Evolutionary conservation across 2,329 filamentous ascomycete genomes (phyloP), one percentile per base, ranked within the genome.

Genomic region (Penicillium aurantiogriseum): DNA sequence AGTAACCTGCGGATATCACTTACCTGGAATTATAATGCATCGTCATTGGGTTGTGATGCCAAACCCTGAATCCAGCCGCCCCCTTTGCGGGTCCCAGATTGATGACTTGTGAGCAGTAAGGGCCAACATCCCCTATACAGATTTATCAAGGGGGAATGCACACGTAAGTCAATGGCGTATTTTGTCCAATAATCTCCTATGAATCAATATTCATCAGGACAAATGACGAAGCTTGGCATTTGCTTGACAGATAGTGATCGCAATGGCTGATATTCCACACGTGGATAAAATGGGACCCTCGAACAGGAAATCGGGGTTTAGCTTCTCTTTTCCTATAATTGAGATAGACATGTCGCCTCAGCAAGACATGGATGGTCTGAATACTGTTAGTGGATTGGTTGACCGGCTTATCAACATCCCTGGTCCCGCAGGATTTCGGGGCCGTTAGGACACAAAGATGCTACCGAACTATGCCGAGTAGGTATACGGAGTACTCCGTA

Each of bases 151-250:
- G 51, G 48, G 45, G 45, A 29, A 21, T 33, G 51, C 43, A 52
- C 51, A 60, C 60, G 54, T 60, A 62, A 52, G 25, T 35, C 25
- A 38, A 46, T 59, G 57, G 47, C 40, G 49, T 38, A 43, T 11
- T 27, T 39, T 29, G 48, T 45, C 48, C 45, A 47, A 45, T 51
- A 39, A 25, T 50, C 23, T 31, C 39, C 31, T 54, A 51, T 60
- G 52, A 49, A 59, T 31, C 46, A 44, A 35, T 46, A 42, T 27
- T 35, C 10, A 19, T 19, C 13, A 49, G 39, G 33, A 11, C 5
- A 38, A 31, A 39, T 44, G 52, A 44, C 19, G 49, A 57, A 58
- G 58, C 63, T 62, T 62, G 61, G 61, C 59, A 58, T 58, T 58
- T 57, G 49, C 55, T 59, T 66, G 56, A 60, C 49, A 35, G 23